Percentiles rank a stretch among this genome's conserved stretches.
Conservation (phyloP, 208 protist genomes). For the Leishmania lainsoni region DNA sequence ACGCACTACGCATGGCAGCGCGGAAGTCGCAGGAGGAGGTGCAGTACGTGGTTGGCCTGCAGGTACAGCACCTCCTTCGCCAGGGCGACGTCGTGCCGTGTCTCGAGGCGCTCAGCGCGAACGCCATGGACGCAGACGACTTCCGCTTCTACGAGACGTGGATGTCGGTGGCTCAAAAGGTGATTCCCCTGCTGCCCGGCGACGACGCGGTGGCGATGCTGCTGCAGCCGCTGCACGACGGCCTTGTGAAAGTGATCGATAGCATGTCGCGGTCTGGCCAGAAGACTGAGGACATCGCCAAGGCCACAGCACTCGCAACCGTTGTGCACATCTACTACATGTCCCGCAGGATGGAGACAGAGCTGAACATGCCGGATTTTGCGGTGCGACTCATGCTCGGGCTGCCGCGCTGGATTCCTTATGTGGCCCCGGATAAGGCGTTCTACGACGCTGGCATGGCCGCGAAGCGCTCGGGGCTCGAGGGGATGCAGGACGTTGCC, state of each 20-base stretch:
- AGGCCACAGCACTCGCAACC: constrained; percentile 64
- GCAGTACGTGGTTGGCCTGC: constrained; percentile 69
- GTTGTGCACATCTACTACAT: constrained; percentile 89
- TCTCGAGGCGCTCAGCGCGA: constrained; percentile 63
- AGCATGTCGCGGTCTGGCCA: constrained; percentile 84
- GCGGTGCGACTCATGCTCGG: constrained; percentile 88
- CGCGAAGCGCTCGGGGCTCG: constrained; percentile 59
- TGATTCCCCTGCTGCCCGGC: constrained; percentile 50
- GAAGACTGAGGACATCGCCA: constrained; percentile 79
- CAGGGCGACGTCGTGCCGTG: constrained; percentile 57
- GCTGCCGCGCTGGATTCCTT: constrained; percentile 91
- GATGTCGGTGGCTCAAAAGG: constrained; percentile 63
- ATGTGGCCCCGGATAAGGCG: constrained; percentile 93
- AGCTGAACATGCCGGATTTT: constrained; percentile 72
- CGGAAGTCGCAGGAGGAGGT: constrained; percentile 67
- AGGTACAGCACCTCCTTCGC: constrained; percentile 78
- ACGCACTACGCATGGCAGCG: constrained; percentile 81
- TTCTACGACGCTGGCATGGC: constrained; percentile 97
- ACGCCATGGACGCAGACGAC: constrained; percentile 77
- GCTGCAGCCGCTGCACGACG: constrained; percentile 58
- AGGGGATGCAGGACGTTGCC: constrained; percentile 67
- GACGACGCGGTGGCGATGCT: constrained; percentile 25
- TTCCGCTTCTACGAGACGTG: constrained; percentile 92
- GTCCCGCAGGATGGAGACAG: constrained; percentile 55
- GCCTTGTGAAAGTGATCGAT: constrained; percentile 66